Evolutionary conservation across 1,284 basidiomycete species (phyloP).

Genomic region (Mycosarcoma maydis): DNA sequence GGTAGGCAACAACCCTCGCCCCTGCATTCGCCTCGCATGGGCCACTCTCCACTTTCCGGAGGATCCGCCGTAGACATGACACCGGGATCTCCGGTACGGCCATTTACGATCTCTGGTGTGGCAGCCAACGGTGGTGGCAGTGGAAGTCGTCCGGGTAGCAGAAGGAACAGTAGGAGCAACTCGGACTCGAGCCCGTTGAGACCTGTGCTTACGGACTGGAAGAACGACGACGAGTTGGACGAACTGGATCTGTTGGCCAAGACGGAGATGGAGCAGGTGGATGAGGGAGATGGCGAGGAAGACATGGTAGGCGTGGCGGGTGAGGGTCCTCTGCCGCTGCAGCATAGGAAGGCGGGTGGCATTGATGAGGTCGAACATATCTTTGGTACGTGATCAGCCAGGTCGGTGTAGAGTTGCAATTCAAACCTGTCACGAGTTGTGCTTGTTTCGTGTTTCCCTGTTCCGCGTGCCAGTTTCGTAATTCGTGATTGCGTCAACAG

Average conservation of each 20-base stretch:
- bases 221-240: constrained; percentile 49
- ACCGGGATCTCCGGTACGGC: constrained; percentile 28
- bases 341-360: constrained; percentile 56
- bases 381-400: constrained; percentile 37
- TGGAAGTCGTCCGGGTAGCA: constrained; percentile 22
- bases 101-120: constrained; percentile 27
- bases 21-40: constrained; percentile 14
- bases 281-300: constrained; percentile 33
- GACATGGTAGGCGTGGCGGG: constrained; percentile 15
- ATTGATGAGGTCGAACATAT: constrained; percentile 63
- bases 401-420: too few species aligned
- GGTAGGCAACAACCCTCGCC: constrained; percentile 38
- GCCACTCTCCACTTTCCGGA: constrained; percentile 4
- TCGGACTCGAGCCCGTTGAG: constrained; percentile 46
- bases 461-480: too few species aligned
- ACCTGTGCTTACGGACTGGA: constrained; percentile 60
- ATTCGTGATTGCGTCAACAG: too few species aligned
- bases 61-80: constrained; percentile 28
- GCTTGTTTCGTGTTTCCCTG: neutral
- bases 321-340: constrained; percentile 28
- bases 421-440: too few species aligned
- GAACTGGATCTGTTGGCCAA: constrained; percentile 27
- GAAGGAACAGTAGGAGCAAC: constrained; percentile 40
- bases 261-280: constrained; percentile 41
- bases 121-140: neutral